Evolutionary conservation across 805 yeast genomes (phyloP).

Genomic region (Candida tammaniensis): DNA sequence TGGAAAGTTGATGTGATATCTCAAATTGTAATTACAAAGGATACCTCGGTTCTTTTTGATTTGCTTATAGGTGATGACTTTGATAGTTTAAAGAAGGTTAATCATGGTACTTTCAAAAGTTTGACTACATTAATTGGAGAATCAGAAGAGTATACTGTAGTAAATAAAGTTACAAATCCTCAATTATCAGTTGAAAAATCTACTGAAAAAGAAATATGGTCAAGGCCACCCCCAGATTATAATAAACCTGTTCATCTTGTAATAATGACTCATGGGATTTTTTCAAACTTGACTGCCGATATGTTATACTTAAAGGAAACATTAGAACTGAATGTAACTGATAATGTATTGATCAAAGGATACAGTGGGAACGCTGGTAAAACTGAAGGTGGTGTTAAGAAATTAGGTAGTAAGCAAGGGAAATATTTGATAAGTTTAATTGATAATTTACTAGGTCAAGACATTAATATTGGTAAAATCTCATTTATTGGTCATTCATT

Average conservation of each 20-base stretch:
- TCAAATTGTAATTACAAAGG: constrained; percentile 37
- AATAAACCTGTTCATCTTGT: constrained; percentile 36
- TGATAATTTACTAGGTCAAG: constrained; percentile 16
- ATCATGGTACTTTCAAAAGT: constrained; percentile 20
- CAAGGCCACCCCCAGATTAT: constrained; percentile 18
- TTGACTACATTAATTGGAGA: constrained; percentile 8
- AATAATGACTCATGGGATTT: constrained; percentile 43
- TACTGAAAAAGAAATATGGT: constrained; percentile 35
- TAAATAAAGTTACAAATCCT: constrained; percentile 17
- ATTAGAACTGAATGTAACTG: constrained; percentile 23
- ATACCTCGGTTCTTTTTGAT: constrained; percentile 30
- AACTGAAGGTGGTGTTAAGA: constrained; percentile 40
- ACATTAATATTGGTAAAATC: constrained; percentile 22
- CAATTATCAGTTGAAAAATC: constrained; percentile 24
- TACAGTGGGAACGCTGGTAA: constrained; percentile 39
- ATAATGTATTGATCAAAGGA: constrained; percentile 38
- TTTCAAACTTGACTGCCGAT: constrained; percentile 43
- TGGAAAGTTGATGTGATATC: constrained; percentile 42
- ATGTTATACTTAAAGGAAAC: constrained; percentile 40
- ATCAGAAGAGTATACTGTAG: constrained; percentile 1
- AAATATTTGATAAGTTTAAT: constrained; percentile 25
- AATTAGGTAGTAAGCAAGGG: constrained; percentile 32
- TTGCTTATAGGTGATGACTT: constrained; percentile 38
- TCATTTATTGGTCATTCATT: constrained; percentile 45
- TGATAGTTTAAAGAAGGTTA: constrained; percentile 28